These are phyloP conservation scores for Rhodotorula paludigena DNA, from an alignment of 768 basidiomycete species.

Conservation along the genomic window DNA sequence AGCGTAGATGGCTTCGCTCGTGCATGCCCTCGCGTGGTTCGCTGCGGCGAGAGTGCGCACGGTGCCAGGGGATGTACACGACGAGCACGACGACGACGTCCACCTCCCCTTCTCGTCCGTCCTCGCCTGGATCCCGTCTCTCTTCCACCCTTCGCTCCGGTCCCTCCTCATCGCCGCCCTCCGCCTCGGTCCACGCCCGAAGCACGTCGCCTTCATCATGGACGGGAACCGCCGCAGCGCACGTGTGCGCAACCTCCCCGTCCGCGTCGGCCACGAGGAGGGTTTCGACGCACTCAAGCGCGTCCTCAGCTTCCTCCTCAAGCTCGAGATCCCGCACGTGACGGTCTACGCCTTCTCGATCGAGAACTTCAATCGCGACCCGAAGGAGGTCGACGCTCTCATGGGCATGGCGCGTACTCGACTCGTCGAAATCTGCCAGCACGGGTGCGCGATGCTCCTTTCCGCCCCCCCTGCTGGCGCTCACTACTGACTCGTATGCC, in stretches of 20 bases:
- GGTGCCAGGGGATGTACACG: too few species aligned
- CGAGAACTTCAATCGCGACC: conserved; percentile 86
- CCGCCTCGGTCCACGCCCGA: conserved; percentile 74
- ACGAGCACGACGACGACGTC: background rate
- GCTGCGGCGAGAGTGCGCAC: too few species aligned
- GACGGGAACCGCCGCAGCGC: conserved; percentile 94
- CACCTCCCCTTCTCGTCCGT: conserved; percentile 29
- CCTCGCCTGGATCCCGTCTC: conserved; percentile 31
- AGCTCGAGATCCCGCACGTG: conserved; percentile 73
- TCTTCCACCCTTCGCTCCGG: conserved; percentile 35
- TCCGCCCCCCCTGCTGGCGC: background rate
- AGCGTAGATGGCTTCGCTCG: too few species aligned
- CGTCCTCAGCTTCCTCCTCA: conserved; percentile 69
- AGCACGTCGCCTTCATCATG: conserved; percentile 92
- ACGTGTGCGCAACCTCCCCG: conserved; percentile 38
- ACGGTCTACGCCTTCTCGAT: conserved; percentile 97
- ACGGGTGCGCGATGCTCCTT: conserved; percentile 61
- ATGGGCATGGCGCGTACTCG: conserved; percentile 78
- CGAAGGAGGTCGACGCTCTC: conserved; percentile 77
- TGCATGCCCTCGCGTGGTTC: too few species aligned
- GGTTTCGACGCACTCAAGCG: conserved; percentile 74
- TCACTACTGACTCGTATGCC: too few species aligned
- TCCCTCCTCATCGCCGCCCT: conserved; percentile 62
- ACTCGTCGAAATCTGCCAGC: conserved; percentile 67
- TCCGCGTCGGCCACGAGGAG: conserved; percentile 63